A percentile compares a stretch with the other conserved stretches of the same genome.
phyloP scores from a whole-genome alignment of 257 asterid species.

The Phtheirospermum japonicum region DNA sequence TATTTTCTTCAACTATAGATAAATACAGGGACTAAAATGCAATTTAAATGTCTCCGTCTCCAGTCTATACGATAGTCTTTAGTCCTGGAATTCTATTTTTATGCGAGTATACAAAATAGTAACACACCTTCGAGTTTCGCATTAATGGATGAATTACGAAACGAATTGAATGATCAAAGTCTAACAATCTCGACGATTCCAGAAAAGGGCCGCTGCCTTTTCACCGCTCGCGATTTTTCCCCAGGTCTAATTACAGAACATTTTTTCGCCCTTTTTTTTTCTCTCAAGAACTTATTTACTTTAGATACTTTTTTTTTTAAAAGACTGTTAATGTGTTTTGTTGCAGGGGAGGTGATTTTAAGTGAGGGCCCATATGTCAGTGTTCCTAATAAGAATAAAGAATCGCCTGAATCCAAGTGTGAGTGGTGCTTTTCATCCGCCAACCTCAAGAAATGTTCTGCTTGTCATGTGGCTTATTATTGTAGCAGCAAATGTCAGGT shows the following conservation, averaged over 20 bases:
- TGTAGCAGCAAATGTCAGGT: slow-evolving; percentile 89
- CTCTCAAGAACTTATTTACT: slow-evolving; percentile 16
- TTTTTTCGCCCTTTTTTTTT: neutral
- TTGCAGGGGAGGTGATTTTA: slow-evolving; percentile 74
- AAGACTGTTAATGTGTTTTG: slow-evolving; percentile 1
- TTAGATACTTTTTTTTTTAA: neutral
- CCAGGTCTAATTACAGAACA: slow-evolving; percentile 52
- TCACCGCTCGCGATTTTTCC: slow-evolving; percentile 60
- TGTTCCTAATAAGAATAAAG: slow-evolving; percentile 67
- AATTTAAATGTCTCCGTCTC: slow-evolving; percentile 2
- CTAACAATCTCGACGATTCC: slow-evolving; percentile 47
- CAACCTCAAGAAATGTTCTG: slow-evolving; percentile 80
- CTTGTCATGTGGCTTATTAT: slow-evolving; percentile 77
- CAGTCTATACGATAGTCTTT: neutral
- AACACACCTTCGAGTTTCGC: slow-evolving; percentile 11
- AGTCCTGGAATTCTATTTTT: neutral
- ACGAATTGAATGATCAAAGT: slow-evolving; percentile 36
- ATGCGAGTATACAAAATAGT: slow-evolving; percentile 4
- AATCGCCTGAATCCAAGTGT: slow-evolving; percentile 56
- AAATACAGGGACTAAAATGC: slow-evolving; percentile 22
- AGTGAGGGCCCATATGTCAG: slow-evolving; percentile 74
- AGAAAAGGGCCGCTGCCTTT: slow-evolving; percentile 81
- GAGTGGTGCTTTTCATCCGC: slow-evolving; percentile 73
- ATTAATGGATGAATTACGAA: slow-evolving; percentile 60
- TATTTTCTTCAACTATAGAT: no score